Evolutionary conservation across 352 stramenopile species (phyloP), one percentile per base, ranked within the genome.

Genomic region (Globisporangium cystogenes): DNA sequence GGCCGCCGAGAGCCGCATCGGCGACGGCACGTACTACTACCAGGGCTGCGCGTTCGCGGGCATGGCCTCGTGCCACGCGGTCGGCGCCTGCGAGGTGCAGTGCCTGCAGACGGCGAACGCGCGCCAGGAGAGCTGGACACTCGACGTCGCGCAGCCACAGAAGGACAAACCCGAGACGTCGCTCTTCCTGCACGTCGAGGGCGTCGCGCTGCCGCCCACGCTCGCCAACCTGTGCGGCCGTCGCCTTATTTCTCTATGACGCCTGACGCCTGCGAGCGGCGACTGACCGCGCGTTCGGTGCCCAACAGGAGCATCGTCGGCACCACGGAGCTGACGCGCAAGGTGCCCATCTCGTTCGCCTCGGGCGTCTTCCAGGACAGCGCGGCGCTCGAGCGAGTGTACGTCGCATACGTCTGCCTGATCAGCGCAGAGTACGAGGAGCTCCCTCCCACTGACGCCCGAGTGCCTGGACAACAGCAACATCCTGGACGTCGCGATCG

Each of bases 51-150:
- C 68, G 40, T 67, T 70, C 16, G 62, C 74, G 5, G 62, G 56
- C 14, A 82, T 86, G 61, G 51, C 59, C 29, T 72, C 77, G 53
- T 90, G 80, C 62, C 59, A 75, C 23, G 53, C 61, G 26, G 71
- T 76, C 33, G 70, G 76, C 5, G 75, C 72, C 15, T 90, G 80
- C 51, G 67, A 90, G 55, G 35, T 89, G 44, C 80, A 90, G 65
- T 90, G 80, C 36, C 57, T 90, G 24, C 67, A 80, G 48, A 68
- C 64, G 8, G 61, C 64, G 29, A 74, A 71, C 42, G 51, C 52
- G 36, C 50, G 43, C 24, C 59, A 67, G 23, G 27, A 54, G 0
- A 58, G 74, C 40, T 90, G 80, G 80, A 73, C 75, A 31, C 56
- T 90, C 35, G 59, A 70, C 21, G 71, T 90, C 15, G 67, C 70